Evolutionary conservation across 2,329 filamentous ascomycete species (phyloP).

Genomic region (Monilinia polystroma): DNA sequence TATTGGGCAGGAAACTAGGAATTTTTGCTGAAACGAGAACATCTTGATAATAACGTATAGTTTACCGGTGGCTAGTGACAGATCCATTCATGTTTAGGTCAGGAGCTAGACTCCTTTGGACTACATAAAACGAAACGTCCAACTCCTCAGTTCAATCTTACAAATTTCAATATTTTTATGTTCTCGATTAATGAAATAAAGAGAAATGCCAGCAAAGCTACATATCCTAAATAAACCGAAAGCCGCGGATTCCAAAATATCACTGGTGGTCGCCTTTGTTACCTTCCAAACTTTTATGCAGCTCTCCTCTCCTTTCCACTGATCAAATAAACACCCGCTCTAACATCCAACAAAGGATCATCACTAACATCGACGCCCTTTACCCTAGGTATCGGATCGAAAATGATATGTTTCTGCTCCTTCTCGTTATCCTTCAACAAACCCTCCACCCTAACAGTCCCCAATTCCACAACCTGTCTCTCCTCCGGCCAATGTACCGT

Average conservation of each 20-base stretch:
- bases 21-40: too few species aligned
- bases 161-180: neutral
- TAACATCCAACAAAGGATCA: conserved; percentile 56
- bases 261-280: too few species aligned
- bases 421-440: conserved; percentile 43
- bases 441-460: conserved; percentile 47
- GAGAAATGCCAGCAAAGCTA: neutral
- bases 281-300: neutral
- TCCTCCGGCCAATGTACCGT: conserved; percentile 55
- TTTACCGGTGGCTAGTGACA: neutral
- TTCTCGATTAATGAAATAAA: neutral
- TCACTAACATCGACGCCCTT: conserved; percentile 52
- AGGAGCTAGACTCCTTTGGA: neutral
- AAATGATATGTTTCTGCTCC: conserved; percentile 54
- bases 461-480: conserved; percentile 51
- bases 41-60: neutral
- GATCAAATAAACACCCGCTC: conserved; percentile 55
- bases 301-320: conserved; percentile 52
- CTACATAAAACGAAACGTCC: neutral
- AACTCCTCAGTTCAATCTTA: neutral
- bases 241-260: neutral
- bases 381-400: conserved; percentile 57
- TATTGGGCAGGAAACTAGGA: neutral
- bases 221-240: neutral
- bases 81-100: neutral